Base-by-base conservation (phyloP, 345 rosid species). In the Linum tenue region DNA sequence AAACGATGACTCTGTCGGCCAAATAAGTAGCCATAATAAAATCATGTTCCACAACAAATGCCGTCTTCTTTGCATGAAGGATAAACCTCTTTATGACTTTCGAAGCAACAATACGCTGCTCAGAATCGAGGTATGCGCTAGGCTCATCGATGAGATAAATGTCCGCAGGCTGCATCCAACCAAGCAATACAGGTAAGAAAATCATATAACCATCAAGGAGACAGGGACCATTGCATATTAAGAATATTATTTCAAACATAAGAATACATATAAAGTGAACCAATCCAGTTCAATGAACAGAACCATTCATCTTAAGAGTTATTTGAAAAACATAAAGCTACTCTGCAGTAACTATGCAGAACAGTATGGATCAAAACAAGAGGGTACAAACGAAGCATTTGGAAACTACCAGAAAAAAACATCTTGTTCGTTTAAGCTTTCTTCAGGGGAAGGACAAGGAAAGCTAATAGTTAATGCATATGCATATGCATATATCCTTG, bases 91-190 rank as follows among this genome's bases (percentile, higher is more conserved):
- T 89, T 22, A 91, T 95, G 79, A 95, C 99, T 84, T 91, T 91
- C 36, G 96, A 89, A 64, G 99, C 99, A 76, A 89, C 88, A 37
- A 91, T 91, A 78, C 97, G 96, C 81, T 91, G 99, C 91, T 95
- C 99, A 2, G 99, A 95, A 65, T 95, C 99, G 36, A 95, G 92
- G 84, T 95, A 89, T 9, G 99, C 97, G 83, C 95, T 91, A 14
- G 97, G 99, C 76, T 95, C 99, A 77, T 95, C 99, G 38, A 95
- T 95, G 69, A 95, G 79, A 77, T 95, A 95, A 65, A 95, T 91
- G 67, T 95, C 99, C 7, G 99, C 99, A 2, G 98, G 97, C 99
- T 94, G 95, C 79, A 81, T 44, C 44, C 31, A 43, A 48, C 2
- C 14, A 48, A 48, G 53, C 9, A 48, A 9, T 48, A 48, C 14